A percentile compares a stretch with the other conserved stretches of the same genome.
Conservation (phyloP, 192 early-diverging fungal genomes). For the Coemansia sp. region DNA sequence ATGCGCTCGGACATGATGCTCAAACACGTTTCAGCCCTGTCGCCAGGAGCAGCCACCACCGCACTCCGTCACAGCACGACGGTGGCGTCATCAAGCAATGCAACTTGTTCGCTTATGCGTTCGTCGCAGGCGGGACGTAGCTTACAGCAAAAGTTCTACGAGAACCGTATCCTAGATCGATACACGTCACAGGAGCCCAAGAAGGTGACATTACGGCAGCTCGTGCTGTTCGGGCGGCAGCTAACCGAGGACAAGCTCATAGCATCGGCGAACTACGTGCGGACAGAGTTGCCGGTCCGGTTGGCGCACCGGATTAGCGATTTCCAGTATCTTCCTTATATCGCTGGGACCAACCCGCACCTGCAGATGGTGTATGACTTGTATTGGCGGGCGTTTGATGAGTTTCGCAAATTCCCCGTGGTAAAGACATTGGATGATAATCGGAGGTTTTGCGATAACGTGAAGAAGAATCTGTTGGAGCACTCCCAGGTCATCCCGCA, state of each 20-base stretch:
- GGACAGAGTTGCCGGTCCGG: conserved; percentile 83
- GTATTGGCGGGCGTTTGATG: conserved; percentile 94
- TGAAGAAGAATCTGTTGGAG: conserved; percentile 71
- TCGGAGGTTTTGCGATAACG: conserved; percentile 69
- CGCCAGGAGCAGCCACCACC: too few species aligned
- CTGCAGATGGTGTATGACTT: conserved; percentile 80
- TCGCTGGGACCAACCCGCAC: conserved; percentile 91
- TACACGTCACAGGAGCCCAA: conserved; percentile 76
- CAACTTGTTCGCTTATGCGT: conserved; percentile 8
- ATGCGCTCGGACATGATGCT: conserved; percentile 4
- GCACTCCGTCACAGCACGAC: conserved; percentile 11
- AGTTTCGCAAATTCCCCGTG: conserved; percentile 63
- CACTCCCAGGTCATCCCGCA: conserved; percentile 87
- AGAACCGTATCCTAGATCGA: conserved; percentile 83
- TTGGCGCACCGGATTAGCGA: conserved; percentile 90
- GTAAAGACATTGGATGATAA: conserved; percentile 84
- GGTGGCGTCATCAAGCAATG: neutral
- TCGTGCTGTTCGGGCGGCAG: conserved; percentile 86
- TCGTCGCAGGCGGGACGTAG: conserved; percentile 26
- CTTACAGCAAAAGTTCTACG: conserved; percentile 79
- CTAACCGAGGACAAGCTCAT: conserved; percentile 81
- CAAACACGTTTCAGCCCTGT: neutral
- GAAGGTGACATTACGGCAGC: conserved; percentile 85
- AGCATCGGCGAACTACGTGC: conserved; percentile 86
- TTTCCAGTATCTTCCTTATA: conserved; percentile 91